Evolutionary conservation across 768 basidiomycete genomes (phyloP), one percentile per base, ranked within the genome.

Genomic region (Gautieria morchelliformis): DNA sequence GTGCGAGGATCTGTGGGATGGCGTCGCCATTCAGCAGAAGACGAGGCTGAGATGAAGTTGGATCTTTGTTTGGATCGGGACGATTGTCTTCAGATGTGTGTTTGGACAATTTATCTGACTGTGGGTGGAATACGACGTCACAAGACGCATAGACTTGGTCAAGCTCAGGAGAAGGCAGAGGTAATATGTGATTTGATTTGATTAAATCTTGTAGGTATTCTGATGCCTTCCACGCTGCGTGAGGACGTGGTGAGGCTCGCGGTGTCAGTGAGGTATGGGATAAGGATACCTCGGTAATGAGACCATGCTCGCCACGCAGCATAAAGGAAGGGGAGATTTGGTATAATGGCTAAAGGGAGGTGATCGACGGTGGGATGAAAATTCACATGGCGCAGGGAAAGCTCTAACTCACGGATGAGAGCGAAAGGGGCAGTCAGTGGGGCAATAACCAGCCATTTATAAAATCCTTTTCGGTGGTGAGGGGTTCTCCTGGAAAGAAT

Each of bases 241-340:
- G 46, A 19, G 19, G 19, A 24, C 17, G 52, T 53, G n/a, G 19
- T 33, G 35, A 37, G 35, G 35, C 35, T 37, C 8, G 24, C 15
- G 52, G 39, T 52, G 30, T 39, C 11, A 17, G 46, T 27, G 51
- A 47, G 55, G 44, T 52, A 60, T 47, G 39, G 44, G 12, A 22
- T 17, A 17, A 46, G 45, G 49, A 22, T 58, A 87, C 88, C 87
- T 77, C 75, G 79, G 66, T 85, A 91, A 68, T 92, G 89, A 41
- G 83, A 85, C 88, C 88, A 92, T 44, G 87, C 83, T 45, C 89
- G 77, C 89, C 89, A 92, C 10, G 75, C 79, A 63, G 87, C 89
- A 69, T 87, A 92, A 73, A 92, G 89, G 67, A 92, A 85, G 0
- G 89, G 89, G 20, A 92, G 69, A 66, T 92, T 92, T 32, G 89